Base-by-base conservation (phyloP, 257 asterid species). In the Forsythia suspensa region DNA sequence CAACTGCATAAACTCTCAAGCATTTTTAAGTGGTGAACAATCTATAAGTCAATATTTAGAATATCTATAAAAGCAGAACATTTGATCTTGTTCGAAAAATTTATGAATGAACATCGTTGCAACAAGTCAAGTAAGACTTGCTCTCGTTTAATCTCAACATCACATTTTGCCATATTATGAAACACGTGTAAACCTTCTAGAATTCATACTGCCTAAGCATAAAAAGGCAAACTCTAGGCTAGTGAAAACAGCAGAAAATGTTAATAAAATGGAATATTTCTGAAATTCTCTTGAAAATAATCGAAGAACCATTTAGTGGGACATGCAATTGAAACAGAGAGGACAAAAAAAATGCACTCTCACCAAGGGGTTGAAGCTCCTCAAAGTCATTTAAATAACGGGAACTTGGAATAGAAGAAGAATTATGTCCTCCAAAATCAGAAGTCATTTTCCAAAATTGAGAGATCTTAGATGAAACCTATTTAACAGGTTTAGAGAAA, bases 311-410 rank as follows among this genome's bases (percentile, higher is more conserved):
- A 80, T 39, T 71, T 16, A 42, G 68, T 57, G 11, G 15, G 20
- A 80, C 68, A 65, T 75, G 81, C 81, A 85, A 76, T 66, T 59
- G 63, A 46, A 70, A 51, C 59, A 76, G 37, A 75, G 41, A 44
- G 34, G 63, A 57, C 57, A 37, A 66, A 36, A 67, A 69, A 69
- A 74, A 37, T 44, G 4, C 38, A 40, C 61, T 65, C 91, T 82
- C 79, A 91, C 99, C 99, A 51, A 95, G 96, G 81, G 97, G 86
- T 81, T 92, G 97, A 73, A 95, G 97, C 85, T 95, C 99, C 95
- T 93, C 98, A 79, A 95, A 95, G 87, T 95, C 98, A 84, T 84
- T 87, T 80, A 92, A 86, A 84, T 93, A 93, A 51, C 97, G 97
- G 38, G 99, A 95, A 84, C 82, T 92, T 82, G 89, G 89, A 86